phyloP scores from a whole-genome alignment of 1,139 yeast genomes.

The Yamadazyma aaseri region DNA sequence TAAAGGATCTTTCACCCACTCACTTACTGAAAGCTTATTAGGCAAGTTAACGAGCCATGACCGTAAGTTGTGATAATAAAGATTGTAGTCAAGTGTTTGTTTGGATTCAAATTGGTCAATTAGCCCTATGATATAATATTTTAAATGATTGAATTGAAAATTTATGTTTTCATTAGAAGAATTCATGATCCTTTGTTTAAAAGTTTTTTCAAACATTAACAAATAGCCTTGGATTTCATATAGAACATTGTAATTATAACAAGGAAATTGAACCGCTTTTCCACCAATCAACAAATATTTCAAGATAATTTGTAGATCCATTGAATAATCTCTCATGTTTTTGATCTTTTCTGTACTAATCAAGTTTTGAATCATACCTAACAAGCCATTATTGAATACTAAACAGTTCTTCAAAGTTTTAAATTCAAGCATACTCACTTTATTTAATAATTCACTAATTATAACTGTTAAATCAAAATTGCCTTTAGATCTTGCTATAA shows the following conservation, averaged over 20 bases:
- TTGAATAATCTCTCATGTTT: slow-evolving; percentile 3
- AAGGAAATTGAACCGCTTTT: slow-evolving; percentile 22
- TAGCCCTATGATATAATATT: slow-evolving; percentile 5
- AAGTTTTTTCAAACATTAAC: slow-evolving; percentile 9
- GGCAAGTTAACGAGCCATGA: slow-evolving; percentile 29
- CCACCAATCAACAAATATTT: slow-evolving; percentile 23
- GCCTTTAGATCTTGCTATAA: slow-evolving; percentile 17
- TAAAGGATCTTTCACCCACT: slow-evolving; percentile 16
- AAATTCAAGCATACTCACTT: slow-evolving; percentile 25
- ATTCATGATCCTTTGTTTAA: slow-evolving; percentile 7
- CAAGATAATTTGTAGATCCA: slow-evolving; percentile 19
- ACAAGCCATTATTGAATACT: slow-evolving; percentile 27
- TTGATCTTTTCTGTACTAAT: slow-evolving; percentile 6
- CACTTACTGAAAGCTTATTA: slow-evolving; percentile 17
- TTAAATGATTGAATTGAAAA: slow-evolving; percentile 11
- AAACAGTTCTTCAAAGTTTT: slow-evolving; percentile 19
- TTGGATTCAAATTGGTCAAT: slow-evolving; percentile 5
- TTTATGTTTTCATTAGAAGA: slow-evolving; percentile 16
- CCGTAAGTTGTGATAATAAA: slow-evolving; percentile 22
- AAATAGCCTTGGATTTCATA: slow-evolving; percentile 20
- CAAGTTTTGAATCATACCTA: slow-evolving; percentile 23
- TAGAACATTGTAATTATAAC: slow-evolving; percentile 20
- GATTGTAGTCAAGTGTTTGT: slow-evolving; percentile 8
- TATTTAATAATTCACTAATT: slow-evolving; percentile 25
- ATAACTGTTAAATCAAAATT: slow-evolving; percentile 22